phyloP scores from a whole-genome alignment of 139 green algal genomes.

The Chlorella ohadii region DNA sequence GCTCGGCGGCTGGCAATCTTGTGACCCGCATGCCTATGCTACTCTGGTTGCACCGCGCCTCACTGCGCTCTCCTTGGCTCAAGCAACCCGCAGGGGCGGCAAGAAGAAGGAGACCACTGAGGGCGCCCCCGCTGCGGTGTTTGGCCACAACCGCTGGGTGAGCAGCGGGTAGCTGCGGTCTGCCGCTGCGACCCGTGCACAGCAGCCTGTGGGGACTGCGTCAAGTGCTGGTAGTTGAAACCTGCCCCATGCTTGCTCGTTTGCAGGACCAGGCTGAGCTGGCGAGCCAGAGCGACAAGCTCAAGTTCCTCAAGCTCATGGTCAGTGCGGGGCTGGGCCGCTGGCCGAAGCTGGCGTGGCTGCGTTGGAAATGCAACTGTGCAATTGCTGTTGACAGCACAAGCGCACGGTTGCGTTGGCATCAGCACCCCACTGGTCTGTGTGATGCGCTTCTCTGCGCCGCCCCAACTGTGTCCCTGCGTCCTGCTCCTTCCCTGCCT shows the following conservation, averaged over 20 bases:
- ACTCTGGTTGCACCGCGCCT: too few species aligned
- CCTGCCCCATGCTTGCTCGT: too few species aligned
- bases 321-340: background rate
- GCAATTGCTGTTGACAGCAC: too few species aligned
- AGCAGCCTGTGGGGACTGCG: too few species aligned
- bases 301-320: slow-evolving; percentile 38
- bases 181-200: too few species aligned
- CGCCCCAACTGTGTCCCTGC: background rate
- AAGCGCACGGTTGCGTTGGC: too few species aligned
- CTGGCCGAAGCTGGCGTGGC: background rate
- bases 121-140: background rate
- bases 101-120: slow-evolving; percentile 27
- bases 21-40: too few species aligned
- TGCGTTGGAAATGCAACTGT: background rate
- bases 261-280: slow-evolving; percentile 21
- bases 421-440: background rate
- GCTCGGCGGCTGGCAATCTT: too few species aligned
- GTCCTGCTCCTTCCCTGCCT: background rate
- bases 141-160: slow-evolving; percentile 30
- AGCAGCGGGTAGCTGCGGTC: too few species aligned
- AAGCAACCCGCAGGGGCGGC: background rate
- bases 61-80: too few species aligned
- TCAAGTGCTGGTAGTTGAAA: too few species aligned
- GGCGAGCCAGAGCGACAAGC: background rate
- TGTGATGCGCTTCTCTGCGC: too few species aligned